A percentile compares a stretch with the other conserved stretches of the same genome.
These are phyloP conservation scores for Ilex asprella DNA, from an alignment of 257 asterid genomes.

Conservation along the genomic window DNA sequence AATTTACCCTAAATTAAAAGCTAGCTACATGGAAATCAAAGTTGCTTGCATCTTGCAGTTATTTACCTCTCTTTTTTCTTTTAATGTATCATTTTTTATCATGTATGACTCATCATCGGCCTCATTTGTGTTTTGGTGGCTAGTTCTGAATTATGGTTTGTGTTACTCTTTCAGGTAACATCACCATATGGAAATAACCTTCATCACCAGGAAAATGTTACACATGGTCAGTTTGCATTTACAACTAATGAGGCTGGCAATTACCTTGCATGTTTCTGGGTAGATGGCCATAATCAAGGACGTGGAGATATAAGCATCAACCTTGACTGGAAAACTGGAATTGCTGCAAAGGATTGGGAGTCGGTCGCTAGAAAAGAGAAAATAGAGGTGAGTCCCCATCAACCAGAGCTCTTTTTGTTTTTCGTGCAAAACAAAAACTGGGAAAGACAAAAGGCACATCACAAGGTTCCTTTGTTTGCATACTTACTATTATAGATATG, in stretches of 20 bases:
- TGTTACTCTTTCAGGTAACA: slow-evolving; percentile 39
- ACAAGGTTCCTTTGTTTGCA: too few relatives aligned
- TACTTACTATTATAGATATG: too few relatives aligned
- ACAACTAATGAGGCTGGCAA: slow-evolving; percentile 74
- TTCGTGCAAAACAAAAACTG: too few relatives aligned
- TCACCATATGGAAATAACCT: slow-evolving; percentile 77
- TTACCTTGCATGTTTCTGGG: slow-evolving; percentile 81
- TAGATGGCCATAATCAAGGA: slow-evolving; percentile 38
- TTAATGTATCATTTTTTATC: too few relatives aligned
- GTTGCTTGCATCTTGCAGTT: too few relatives aligned
- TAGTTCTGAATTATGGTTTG: background rate
- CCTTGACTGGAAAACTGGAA: slow-evolving; percentile 86
- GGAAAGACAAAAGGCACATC: too few relatives aligned
- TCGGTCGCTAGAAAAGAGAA: slow-evolving; percentile 88
- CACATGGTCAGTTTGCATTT: slow-evolving; percentile 86
- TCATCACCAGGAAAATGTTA: slow-evolving; percentile 58
- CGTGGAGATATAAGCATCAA: slow-evolving; percentile 54
- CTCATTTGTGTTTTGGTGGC: too few relatives aligned
- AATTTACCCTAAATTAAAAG: too few relatives aligned
- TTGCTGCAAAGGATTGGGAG: slow-evolving; percentile 93
- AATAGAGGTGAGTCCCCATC: slow-evolving; percentile 46
- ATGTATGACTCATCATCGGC: too few relatives aligned
- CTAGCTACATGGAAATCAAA: too few relatives aligned
- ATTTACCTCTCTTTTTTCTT: too few relatives aligned
- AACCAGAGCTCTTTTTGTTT: too few relatives aligned